Conservation (phyloP, 140 eudicot species). For the Anethum foeniculum region DNA sequence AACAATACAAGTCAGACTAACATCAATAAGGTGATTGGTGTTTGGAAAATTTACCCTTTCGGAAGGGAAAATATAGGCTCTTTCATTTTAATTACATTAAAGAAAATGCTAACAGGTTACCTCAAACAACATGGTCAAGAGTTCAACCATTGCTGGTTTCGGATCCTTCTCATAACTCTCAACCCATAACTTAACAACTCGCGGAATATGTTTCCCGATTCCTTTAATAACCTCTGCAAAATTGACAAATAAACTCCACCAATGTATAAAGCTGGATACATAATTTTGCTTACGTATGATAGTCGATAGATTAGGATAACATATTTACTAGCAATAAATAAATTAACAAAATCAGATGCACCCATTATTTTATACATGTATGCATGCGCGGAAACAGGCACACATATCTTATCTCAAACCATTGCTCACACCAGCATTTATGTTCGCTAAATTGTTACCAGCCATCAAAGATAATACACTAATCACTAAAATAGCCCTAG, state of each 20-base stretch:
- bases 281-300: background rate
- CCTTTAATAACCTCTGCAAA: conserved; percentile 63
- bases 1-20: conserved; percentile 11
- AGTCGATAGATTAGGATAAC: background rate
- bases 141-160: conserved; percentile 75
- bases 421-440: background rate
- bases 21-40: background rate
- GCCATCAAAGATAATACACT: background rate
- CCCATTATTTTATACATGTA: background rate
- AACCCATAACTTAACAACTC: conserved; percentile 69
- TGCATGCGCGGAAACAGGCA: background rate
- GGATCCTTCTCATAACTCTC: conserved; percentile 72
- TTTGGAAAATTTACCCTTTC: background rate
- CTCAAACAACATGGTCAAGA: conserved; percentile 82
- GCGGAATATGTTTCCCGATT: conserved; percentile 70
- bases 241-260: background rate
- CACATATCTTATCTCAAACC: background rate
- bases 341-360: background rate
- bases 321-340: background rate
- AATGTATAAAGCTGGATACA: background rate
- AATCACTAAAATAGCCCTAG: background rate
- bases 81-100: background rate
- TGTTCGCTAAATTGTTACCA: background rate
- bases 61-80: background rate
- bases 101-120: conserved; percentile 21